phyloP scores from a whole-genome alignment of 1,284 basidiomycete genomes.

The Takashimella tepidaria region DNA sequence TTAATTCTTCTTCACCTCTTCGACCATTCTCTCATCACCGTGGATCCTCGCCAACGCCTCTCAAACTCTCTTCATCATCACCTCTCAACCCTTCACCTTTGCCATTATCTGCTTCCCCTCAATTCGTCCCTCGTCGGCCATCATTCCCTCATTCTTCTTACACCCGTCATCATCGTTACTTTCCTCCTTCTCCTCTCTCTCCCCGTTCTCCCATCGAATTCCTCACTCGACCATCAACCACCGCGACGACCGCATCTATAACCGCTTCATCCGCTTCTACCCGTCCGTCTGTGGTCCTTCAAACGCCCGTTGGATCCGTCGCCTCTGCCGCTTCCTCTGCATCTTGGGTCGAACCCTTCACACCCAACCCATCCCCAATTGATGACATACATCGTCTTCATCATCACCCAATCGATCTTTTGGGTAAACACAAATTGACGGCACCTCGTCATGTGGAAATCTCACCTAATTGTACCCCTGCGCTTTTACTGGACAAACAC shows the following conservation, averaged over 20 bases:
- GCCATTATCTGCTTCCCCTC: conserved; percentile 4
- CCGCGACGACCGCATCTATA: background rate
- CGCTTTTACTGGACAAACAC: conserved; percentile 20
- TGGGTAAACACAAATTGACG: background rate
- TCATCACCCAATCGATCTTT: background rate
- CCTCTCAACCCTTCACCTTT: conserved; percentile 1
- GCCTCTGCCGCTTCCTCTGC: no score
- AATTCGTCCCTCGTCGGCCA: background rate
- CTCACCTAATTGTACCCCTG: conserved; percentile 8
- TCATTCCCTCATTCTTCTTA: conserved; percentile 2
- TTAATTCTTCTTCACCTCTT: background rate
- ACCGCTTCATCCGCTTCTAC: conserved; percentile 1
- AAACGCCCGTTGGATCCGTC: background rate
- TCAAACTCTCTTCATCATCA: conserved; percentile 5
- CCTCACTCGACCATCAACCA: background rate
- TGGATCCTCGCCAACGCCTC: background rate
- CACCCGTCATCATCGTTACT: background rate
- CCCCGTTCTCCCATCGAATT: conserved; percentile 9
- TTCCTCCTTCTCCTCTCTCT: background rate
- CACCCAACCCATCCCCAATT: background rate
- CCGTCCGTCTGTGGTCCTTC: background rate
- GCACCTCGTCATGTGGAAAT: background rate
- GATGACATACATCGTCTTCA: no score
- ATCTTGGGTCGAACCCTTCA: conserved; percentile 9
- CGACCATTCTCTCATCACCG: conserved; percentile 1